A percentile compares a stretch with the other conserved stretches of the same genome.
Evolutionary conservation across 345 rosid species (phyloP).

Genomic region (Moricandia moricandioides): DNA sequence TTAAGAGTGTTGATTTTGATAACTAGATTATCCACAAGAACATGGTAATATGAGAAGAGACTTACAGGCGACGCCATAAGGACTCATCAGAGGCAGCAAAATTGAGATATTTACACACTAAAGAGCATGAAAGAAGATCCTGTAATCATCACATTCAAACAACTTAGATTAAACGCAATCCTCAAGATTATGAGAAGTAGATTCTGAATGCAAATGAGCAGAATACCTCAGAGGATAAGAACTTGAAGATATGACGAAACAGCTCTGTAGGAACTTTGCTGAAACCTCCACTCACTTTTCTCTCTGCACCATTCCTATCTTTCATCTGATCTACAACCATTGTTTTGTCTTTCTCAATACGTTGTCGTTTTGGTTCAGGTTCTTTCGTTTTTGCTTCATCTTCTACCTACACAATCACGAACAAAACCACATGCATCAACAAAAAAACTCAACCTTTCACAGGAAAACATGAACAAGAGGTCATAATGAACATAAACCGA

Average conservation of each 20-base stretch:
- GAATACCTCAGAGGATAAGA: constrained; percentile 81
- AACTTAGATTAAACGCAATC: neutral
- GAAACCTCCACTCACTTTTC: constrained; percentile 65
- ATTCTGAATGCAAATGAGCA: neutral
- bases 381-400: constrained; percentile 33
- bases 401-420: constrained; percentile 35
- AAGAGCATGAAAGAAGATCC: constrained; percentile 89
- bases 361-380: constrained; percentile 50
- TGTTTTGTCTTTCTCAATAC: constrained; percentile 33
- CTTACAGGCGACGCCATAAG: constrained; percentile 94
- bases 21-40: neutral
- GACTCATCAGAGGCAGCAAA: constrained; percentile 84
- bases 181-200: neutral
- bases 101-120: constrained; percentile 70
- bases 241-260: constrained; percentile 80
- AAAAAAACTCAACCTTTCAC: neutral
- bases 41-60: neutral
- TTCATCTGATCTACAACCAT: constrained; percentile 25
- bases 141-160: constrained; percentile 29
- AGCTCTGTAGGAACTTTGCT: constrained; percentile 80
- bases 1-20: neutral
- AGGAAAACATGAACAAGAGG: neutral
- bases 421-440: constrained; percentile 1
- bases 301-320: constrained; percentile 28
- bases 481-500: neutral